These are phyloP conservation scores for Trichoderma sp. DNA, from an alignment of 2,329 filamentous ascomycete species.

Conservation along the genomic window DNA sequence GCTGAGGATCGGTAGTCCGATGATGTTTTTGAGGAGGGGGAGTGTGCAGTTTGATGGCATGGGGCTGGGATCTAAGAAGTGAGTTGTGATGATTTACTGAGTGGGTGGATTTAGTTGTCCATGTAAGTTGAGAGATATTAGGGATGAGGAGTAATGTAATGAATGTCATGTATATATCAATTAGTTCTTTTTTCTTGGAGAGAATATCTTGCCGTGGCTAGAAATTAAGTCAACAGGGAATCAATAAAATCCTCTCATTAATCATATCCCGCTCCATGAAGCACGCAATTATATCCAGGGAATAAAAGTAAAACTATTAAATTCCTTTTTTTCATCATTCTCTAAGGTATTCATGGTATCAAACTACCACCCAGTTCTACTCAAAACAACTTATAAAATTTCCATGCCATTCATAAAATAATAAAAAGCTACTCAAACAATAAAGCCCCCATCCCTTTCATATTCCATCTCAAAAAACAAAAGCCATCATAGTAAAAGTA, in stretches of 20 bases:
- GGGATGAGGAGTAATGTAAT: not conserved
- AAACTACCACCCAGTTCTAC: not conserved
- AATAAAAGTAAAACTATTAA: not conserved
- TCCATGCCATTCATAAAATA: not conserved
- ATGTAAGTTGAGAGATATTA: not conserved
- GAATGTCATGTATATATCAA: not conserved
- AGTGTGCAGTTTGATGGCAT: conserved; percentile 50
- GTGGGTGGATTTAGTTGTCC: not conserved
- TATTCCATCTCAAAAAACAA: not conserved
- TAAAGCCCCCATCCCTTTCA: not conserved
- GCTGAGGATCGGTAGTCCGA: conserved; percentile 46
- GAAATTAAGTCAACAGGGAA: not conserved
- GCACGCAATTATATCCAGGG: not conserved
- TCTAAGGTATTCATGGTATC: not conserved
- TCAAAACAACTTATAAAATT: not conserved
- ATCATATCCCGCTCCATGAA: not conserved
- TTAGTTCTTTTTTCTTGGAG: not conserved
- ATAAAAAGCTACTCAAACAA: not conserved
- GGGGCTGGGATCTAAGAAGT: conserved; percentile 27
- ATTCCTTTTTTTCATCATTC: not conserved
- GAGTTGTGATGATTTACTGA: not conserved
- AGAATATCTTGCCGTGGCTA: not conserved
- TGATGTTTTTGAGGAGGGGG: conserved; percentile 49
- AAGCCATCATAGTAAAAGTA: not conserved
- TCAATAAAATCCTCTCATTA: not conserved